Evolutionary conservation across 2,329 filamentous ascomycete species (phyloP).

Genomic region (Blumeria graminis): DNA sequence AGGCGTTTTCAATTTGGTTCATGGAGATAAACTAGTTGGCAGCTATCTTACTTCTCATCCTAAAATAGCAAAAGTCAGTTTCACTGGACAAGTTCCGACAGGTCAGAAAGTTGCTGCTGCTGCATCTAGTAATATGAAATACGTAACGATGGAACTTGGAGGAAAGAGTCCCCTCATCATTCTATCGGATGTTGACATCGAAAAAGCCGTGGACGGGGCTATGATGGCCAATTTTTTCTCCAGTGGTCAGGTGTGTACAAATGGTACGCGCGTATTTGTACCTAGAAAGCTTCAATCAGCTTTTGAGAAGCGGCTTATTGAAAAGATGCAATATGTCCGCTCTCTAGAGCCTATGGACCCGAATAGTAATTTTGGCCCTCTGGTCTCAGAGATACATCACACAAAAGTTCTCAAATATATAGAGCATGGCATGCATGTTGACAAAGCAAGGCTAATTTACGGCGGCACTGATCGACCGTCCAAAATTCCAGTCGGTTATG

Average conservation of each 20-base stretch:
- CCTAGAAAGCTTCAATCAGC: conserved; percentile 35
- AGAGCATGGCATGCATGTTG: conserved; percentile 43
- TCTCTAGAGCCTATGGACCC: conserved; percentile 48
- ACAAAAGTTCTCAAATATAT: conserved; percentile 65
- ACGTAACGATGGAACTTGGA: conserved; percentile 77
- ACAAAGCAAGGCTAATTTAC: conserved; percentile 49
- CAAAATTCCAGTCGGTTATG: conserved; percentile 15
- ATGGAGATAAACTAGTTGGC: conserved; percentile 57
- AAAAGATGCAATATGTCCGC: conserved; percentile 46
- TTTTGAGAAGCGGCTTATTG: conserved; percentile 45
- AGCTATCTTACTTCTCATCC: conserved; percentile 50
- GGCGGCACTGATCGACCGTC: conserved; percentile 39
- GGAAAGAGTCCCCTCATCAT: conserved; percentile 67
- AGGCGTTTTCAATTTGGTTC: conserved; percentile 71
- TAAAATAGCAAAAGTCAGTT: conserved; percentile 61
- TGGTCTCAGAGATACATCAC: conserved; percentile 50
- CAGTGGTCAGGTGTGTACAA: conserved; percentile 79
- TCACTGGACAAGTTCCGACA: conserved; percentile 69
- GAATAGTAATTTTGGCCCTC: conserved; percentile 59
- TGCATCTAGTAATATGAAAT: conserved; percentile 62
- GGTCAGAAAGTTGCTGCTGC: conserved; percentile 58
- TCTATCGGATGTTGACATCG: conserved; percentile 54
- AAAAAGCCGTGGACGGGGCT: conserved; percentile 63
- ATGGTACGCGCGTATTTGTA: conserved; percentile 72
- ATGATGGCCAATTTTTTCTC: conserved; percentile 93